A percentile compares a stretch with the other conserved stretches of the same genome.
These are phyloP conservation scores for Aspergillus pseudoglaucus DNA, from an alignment of 2,329 filamentous ascomycete genomes.

Conservation along the genomic window DNA sequence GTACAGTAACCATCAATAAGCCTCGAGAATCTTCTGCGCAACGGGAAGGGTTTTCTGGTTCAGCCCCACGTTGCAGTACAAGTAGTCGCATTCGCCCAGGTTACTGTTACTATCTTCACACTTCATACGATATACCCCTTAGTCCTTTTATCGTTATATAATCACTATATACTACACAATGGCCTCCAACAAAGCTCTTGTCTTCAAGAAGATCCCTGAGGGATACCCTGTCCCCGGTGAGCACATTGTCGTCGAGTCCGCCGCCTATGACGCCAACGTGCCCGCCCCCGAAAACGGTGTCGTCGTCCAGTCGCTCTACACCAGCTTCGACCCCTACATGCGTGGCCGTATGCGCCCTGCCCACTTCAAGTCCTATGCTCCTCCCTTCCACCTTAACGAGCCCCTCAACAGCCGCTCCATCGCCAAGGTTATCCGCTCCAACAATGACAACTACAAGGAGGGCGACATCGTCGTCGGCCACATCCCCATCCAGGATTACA, in stretches of 20 bases:
- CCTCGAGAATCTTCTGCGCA: constrained; percentile 22
- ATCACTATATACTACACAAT: constrained; percentile 11
- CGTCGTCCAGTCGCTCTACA: constrained; percentile 62
- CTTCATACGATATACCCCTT: too few relatives aligned
- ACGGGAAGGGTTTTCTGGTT: constrained; percentile 5
- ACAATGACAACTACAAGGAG: constrained; percentile 54
- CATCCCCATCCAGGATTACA: constrained; percentile 64
- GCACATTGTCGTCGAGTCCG: constrained; percentile 61
- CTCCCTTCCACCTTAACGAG: constrained; percentile 55
- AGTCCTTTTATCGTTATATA: too few relatives aligned
- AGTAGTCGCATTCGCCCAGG: not conserved
- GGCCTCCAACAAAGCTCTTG: constrained; percentile 62
- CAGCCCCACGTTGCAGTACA: constrained; percentile 4
- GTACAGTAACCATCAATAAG: not conserved
- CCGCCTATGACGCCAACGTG: constrained; percentile 56
- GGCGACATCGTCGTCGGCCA: constrained; percentile 60
- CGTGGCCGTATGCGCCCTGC: constrained; percentile 69
- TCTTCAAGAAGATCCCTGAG: constrained; percentile 64
- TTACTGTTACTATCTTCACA: not conserved
- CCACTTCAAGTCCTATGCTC: constrained; percentile 59
- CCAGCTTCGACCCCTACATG: constrained; percentile 79
- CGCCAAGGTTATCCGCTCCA: constrained; percentile 64
- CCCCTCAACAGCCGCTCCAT: constrained; percentile 61
- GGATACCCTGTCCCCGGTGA: constrained; percentile 64
- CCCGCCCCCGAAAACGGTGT: constrained; percentile 59